A percentile compares a stretch with the other conserved stretches of the same genome.
phyloP scores from a whole-genome alignment of 192 early-diverging fungal species.

The Chytriomyces sp. region DNA sequence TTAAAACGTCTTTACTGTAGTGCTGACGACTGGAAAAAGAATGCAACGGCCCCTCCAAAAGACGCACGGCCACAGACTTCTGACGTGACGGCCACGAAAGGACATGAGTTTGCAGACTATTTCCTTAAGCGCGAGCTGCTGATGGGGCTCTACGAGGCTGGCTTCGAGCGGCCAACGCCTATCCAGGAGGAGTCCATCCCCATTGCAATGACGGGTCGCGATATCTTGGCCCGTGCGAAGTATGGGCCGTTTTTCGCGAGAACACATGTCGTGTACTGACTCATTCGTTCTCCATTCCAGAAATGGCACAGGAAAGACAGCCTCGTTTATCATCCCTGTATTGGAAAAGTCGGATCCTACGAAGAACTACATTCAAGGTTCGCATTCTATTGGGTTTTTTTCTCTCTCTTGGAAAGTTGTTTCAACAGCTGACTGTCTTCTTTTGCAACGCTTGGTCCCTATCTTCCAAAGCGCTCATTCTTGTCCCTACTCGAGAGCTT shows the following conservation, averaged over 20 bases:
- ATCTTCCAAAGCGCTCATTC: constrained; percentile 70
- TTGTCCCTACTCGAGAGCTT: constrained; percentile 96
- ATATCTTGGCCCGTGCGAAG: constrained; percentile 91
- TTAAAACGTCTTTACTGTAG: not conserved
- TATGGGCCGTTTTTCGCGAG: not conserved
- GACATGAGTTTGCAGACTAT: constrained; percentile 99
- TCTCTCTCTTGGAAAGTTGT: not conserved
- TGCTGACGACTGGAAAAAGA: constrained; percentile 44
- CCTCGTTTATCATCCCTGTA: constrained; percentile 95
- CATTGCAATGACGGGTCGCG: constrained; percentile 91
- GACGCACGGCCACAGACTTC: constrained; percentile 94
- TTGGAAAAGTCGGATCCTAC: constrained; percentile 91
- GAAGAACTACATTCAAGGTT: constrained; percentile 84
- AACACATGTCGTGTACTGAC: not conserved
- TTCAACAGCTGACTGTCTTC: too few species aligned
- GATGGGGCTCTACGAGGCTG: constrained; percentile 99
- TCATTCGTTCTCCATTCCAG: constrained; percentile 54
- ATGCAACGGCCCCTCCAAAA: constrained; percentile 75
- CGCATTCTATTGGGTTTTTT: not conserved
- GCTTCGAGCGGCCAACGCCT: constrained; percentile 95
- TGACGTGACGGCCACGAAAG: constrained; percentile 97
- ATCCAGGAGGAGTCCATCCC: constrained; percentile 99
- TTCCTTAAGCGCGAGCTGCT: constrained; percentile 94
- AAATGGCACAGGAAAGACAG: constrained; percentile 95
- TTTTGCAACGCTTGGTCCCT: too few species aligned